phyloP scores from a whole-genome alignment of 176 grass and related monocot genomes.

The Paspalum vaginatum region DNA sequence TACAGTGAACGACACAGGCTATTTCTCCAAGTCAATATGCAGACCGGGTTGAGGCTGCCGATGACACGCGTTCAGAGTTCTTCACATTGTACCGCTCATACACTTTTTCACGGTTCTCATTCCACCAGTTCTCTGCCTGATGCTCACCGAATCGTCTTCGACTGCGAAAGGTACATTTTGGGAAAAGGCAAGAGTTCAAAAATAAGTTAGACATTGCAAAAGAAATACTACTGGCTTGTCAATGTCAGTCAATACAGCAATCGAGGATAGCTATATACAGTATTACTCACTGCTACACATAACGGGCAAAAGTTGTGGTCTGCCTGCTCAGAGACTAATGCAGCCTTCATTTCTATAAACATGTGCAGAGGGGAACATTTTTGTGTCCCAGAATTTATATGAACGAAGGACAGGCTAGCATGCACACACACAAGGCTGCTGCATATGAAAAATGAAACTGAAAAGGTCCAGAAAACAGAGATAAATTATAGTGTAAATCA shows the following conservation, averaged over 20 bases:
- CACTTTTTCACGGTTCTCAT: constrained; percentile 88
- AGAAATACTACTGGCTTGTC: not conserved
- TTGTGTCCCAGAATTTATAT: not conserved
- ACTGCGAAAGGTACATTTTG: constrained; percentile 34
- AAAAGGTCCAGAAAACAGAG: not conserved
- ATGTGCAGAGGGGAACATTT: not conserved
- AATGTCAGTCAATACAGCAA: not conserved
- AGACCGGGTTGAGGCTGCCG: constrained; percentile 75
- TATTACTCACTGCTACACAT: not conserved
- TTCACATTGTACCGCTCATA: constrained; percentile 88
- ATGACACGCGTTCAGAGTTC: constrained; percentile 79
- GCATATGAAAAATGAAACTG: not conserved
- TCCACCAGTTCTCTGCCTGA: constrained; percentile 95
- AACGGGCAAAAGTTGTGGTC: not conserved
- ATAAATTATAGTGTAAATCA: constrained; percentile 43
- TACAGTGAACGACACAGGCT: not conserved
- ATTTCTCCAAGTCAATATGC: constrained; percentile 45
- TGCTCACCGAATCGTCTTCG: constrained; percentile 96
- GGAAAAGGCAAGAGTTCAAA: not conserved
- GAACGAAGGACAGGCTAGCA: too few relatives aligned
- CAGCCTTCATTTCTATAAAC: not conserved
- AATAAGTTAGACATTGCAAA: not conserved
- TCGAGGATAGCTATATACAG: not conserved
- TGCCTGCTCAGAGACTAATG: not conserved
- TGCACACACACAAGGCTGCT: not conserved